Evolutionary conservation across 805 yeast genomes (phyloP).

Genomic region (Hanseniaspora jakobsenii): DNA sequence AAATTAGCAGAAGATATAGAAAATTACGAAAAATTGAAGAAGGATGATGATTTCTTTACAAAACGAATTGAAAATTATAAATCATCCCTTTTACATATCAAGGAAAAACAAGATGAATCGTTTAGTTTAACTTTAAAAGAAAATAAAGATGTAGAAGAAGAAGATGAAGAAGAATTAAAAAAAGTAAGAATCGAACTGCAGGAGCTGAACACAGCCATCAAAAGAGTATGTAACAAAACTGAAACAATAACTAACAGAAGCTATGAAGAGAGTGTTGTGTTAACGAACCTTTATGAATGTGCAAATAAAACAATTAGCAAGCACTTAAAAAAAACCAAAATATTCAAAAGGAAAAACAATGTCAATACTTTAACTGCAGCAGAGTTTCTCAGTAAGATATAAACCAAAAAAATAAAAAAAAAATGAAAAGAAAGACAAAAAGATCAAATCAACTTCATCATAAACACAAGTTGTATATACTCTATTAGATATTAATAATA

Average conservation of each 20-base stretch:
- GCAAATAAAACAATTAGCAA: not conserved
- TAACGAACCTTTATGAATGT: not conserved
- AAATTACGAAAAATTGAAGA: conserved; percentile 25
- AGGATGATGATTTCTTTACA: conserved; percentile 5
- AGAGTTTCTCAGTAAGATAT: not conserved
- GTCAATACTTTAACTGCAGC: conserved; percentile 1
- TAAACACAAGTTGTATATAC: too few species aligned
- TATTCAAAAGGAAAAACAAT: not conserved
- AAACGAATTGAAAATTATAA: not conserved
- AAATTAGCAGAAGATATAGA: conserved; percentile 2
- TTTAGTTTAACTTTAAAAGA: too few species aligned
- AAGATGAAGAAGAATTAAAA: not conserved
- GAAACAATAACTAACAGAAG: not conserved
- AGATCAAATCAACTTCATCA: too few species aligned
- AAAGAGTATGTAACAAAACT: not conserved
- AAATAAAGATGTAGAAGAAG: not conserved
- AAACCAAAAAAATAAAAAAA: too few species aligned
- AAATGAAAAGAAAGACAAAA: too few species aligned
- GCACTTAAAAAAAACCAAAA: not conserved
- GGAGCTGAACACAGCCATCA: not conserved
- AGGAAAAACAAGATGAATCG: too few species aligned
- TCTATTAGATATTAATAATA: too few species aligned
- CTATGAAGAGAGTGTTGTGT: not conserved
- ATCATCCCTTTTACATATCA: not conserved
- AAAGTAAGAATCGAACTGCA: not conserved